A percentile compares a stretch with the other conserved stretches of the same genome.
phyloP scores from a whole-genome alignment of 257 asterid species.

The Asclepias syriaca region DNA sequence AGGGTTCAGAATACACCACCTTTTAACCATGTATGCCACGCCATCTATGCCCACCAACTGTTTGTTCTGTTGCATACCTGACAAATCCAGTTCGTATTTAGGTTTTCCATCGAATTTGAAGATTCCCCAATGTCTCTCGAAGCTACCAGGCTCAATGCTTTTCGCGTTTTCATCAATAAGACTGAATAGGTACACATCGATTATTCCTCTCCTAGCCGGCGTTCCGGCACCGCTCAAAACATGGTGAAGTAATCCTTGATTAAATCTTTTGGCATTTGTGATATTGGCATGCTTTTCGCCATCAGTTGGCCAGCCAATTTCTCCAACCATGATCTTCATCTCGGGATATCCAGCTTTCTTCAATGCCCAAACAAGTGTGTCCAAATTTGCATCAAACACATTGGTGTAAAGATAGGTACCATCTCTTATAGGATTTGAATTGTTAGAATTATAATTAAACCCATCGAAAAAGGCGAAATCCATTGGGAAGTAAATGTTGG shows the following conservation, averaged over 20 bases:
- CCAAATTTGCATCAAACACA: slow-evolving; percentile 89
- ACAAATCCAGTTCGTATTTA: slow-evolving; percentile 61
- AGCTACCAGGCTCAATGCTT: slow-evolving; percentile 83
- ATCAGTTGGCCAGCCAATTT: slow-evolving; percentile 98
- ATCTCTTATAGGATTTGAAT: slow-evolving; percentile 41
- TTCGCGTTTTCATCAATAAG: slow-evolving; percentile 77
- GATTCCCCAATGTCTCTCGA: slow-evolving; percentile 94
- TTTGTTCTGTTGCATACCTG: slow-evolving; percentile 32
- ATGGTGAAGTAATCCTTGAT: slow-evolving; percentile 71
- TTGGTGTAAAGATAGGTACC: slow-evolving; percentile 55
- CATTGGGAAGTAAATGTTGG: slow-evolving; percentile 59
- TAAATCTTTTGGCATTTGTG: slow-evolving; percentile 55
- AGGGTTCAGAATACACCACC: slow-evolving; percentile 77
- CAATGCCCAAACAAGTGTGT: slow-evolving; percentile 69
- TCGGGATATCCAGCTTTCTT: slow-evolving; percentile 79
- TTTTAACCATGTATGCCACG: slow-evolving; percentile 54
- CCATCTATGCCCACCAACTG: slow-evolving; percentile 62
- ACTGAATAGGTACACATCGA: slow-evolving; percentile 70
- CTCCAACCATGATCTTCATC: slow-evolving; percentile 65
- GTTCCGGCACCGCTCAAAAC: slow-evolving; percentile 68
- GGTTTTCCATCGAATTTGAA: slow-evolving; percentile 86
- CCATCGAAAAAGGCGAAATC: slow-evolving; percentile 89
- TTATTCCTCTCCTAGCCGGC: slow-evolving; percentile 55
- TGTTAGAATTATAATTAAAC: slow-evolving; percentile 10
- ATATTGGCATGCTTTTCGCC: slow-evolving; percentile 59